Conservation (phyloP, 306 rosid species). For the Medicago lupulina region DNA sequence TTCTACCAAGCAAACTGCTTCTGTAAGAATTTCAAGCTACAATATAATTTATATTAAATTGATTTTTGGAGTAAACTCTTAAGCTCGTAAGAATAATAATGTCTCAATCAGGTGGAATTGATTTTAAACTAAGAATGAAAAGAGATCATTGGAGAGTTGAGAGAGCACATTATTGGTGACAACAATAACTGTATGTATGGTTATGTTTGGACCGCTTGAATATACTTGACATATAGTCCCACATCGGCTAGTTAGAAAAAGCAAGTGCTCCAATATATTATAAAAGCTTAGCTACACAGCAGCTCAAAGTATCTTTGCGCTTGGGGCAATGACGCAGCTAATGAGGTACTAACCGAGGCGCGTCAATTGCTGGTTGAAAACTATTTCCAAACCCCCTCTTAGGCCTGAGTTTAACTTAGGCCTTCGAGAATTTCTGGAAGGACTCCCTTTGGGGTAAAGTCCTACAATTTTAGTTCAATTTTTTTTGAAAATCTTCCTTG, state of each 20-base stretch:
- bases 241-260: neutral
- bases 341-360: neutral
- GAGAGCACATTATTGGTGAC: neutral
- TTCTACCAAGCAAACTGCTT: too few species aligned
- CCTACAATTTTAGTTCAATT: neutral
- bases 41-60: too few species aligned
- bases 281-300: neutral
- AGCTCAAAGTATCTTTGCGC: neutral
- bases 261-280: neutral
- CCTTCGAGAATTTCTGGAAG: neutral
- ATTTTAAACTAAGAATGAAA: neutral
- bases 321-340: neutral
- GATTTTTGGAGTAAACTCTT: too few species aligned
- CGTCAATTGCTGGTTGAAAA: conserved; percentile 3
- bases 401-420: neutral
- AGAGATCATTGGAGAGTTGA: neutral
- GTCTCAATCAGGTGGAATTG: neutral
- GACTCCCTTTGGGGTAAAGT: neutral
- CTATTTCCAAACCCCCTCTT: neutral
- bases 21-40: neutral
- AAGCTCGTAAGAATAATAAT: too few species aligned
- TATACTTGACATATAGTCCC: neutral
- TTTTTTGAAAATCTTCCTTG: too few species aligned
- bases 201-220: too few species aligned
- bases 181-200: too few species aligned